Evolutionary conservation across 768 basidiomycete species (phyloP).

Genomic region (Dacryopinax spathularia): DNA sequence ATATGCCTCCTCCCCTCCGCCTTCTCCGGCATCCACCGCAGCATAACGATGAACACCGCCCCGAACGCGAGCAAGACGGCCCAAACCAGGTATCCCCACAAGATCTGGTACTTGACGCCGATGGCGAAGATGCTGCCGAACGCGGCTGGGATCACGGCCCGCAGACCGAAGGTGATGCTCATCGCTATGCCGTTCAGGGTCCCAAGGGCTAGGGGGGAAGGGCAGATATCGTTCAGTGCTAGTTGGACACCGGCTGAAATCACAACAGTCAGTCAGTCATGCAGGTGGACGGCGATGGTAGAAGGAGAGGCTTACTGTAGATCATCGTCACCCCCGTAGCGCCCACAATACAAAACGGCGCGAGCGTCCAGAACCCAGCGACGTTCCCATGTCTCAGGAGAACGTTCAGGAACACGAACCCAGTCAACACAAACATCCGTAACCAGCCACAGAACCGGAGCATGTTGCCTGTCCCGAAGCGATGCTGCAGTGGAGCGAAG

Average conservation of each 20-base stretch:
- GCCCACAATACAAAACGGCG: not conserved
- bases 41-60: not conserved
- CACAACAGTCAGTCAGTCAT: too few species aligned
- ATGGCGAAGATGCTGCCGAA: conserved; percentile 3
- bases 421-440: not conserved
- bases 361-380: not conserved
- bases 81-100: conserved; percentile 1
- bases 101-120: conserved; percentile 2
- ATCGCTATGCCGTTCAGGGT: conserved; percentile 7
- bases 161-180: not conserved
- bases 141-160: not conserved
- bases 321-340: not conserved
- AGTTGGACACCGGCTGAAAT: conserved; percentile 6
- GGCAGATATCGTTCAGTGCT: conserved; percentile 6
- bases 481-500: conserved; percentile 7
- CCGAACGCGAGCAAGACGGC: not conserved
- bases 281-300: too few species aligned
- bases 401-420: not conserved
- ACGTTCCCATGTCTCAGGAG: not conserved
- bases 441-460: not conserved
- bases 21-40: not conserved
- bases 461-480: conserved; percentile 5
- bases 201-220: conserved; percentile 4
- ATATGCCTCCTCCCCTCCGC: not conserved
- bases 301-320: too few species aligned